phyloP scores from a whole-genome alignment of 1,284 basidiomycete genomes.

The Ceratobasidium sp. region DNA sequence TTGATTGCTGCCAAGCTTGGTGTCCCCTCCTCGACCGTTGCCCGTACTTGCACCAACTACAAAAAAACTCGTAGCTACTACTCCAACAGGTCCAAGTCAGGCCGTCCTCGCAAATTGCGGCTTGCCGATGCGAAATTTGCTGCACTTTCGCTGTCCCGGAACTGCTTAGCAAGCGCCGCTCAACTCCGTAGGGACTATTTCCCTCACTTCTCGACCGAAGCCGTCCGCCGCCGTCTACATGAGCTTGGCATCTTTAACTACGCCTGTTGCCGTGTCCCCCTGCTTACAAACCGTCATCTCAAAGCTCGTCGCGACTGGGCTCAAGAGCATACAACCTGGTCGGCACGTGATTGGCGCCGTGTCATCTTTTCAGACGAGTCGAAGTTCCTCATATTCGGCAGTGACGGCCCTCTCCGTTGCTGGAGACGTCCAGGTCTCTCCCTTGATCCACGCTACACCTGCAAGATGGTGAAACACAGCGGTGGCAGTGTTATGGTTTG shows the following conservation, averaged over 20 bases:
- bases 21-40: conserved; percentile 14
- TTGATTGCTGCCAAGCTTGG: conserved; percentile 3
- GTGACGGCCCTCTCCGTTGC: conserved; percentile 51
- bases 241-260: conserved; percentile 5
- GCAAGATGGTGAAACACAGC: conserved; percentile 52
- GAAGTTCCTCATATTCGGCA: conserved; percentile 53
- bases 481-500: conserved; percentile 53
- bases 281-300: not conserved
- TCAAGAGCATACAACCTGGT: conserved; percentile 29
- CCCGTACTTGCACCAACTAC: not conserved
- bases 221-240: not conserved
- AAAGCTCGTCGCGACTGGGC: conserved; percentile 13
- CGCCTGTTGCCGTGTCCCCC: not conserved
- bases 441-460: conserved; percentile 48
- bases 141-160: not conserved
- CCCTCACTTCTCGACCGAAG: not conserved
- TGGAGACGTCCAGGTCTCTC: conserved; percentile 51
- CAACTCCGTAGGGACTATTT: conserved; percentile 19
- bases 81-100: not conserved
- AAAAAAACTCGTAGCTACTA: conserved; percentile 11
- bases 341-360: not conserved
- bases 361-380: conserved; percentile 53
- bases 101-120: conserved; percentile 2
- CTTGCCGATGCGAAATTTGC: conserved; percentile 24
- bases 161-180: not conserved